These are phyloP conservation scores for Saccharomyces pastorianus DNA, from an alignment of 1,139 yeast genomes.

Conservation along the genomic window DNA sequence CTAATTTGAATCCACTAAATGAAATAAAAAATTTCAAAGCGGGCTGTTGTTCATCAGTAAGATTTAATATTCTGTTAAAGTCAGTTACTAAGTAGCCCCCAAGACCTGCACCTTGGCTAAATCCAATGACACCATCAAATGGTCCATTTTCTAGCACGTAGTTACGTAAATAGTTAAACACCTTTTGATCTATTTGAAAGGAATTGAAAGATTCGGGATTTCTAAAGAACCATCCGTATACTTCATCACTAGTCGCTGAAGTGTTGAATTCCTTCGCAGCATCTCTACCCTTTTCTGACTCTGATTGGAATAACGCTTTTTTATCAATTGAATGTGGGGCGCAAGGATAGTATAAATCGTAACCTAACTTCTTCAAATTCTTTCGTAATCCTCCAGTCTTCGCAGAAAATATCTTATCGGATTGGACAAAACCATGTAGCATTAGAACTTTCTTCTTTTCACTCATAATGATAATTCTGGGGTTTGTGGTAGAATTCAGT, in stretches of 20 bases:
- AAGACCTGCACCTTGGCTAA: slow-evolving; percentile 88
- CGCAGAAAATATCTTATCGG: slow-evolving; percentile 59
- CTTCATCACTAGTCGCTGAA: slow-evolving; percentile 10
- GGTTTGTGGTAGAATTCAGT: slow-evolving; percentile 8
- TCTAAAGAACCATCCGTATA: slow-evolving; percentile 30
- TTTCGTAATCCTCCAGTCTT: slow-evolving; percentile 76
- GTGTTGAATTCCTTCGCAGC: slow-evolving; percentile 13
- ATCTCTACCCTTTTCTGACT: slow-evolving; percentile 4
- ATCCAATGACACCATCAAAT: slow-evolving; percentile 80
- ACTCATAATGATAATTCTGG: neutral
- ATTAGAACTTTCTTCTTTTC: slow-evolving; percentile 35
- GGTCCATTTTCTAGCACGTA: slow-evolving; percentile 54
- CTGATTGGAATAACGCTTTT: slow-evolving; percentile 7
- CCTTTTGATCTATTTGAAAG: slow-evolving; percentile 17
- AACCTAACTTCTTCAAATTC: slow-evolving; percentile 52
- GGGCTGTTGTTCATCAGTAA: slow-evolving; percentile 32
- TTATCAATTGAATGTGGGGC: slow-evolving; percentile 43
- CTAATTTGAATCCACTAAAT: slow-evolving; percentile 69
- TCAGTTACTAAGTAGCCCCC: slow-evolving; percentile 47
- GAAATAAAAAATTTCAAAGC: slow-evolving; percentile 61
- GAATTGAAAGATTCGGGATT: slow-evolving; percentile 9
- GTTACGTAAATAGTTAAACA: slow-evolving; percentile 20
- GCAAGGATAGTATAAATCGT: slow-evolving; percentile 63
- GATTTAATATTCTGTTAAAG: slow-evolving; percentile 31
- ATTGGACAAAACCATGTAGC: slow-evolving; percentile 59